These are phyloP conservation scores for Cokeromyces recurvatus DNA, from an alignment of 371 early-diverging fungal species.

Conservation along the genomic window DNA sequence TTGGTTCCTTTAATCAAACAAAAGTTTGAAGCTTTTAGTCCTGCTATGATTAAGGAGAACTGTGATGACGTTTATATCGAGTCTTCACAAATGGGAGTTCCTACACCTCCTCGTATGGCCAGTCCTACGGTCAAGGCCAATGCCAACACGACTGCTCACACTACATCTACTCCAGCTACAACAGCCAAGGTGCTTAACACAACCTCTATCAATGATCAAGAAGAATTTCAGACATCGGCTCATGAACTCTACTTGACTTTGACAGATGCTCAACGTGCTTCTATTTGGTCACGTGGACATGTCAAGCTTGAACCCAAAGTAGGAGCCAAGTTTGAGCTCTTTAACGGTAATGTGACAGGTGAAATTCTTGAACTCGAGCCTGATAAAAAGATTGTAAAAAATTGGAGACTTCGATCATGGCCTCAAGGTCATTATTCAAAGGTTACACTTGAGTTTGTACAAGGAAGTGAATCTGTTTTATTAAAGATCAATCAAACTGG, in stretches of 20 bases:
- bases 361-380: constrained; percentile 69
- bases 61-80: constrained; percentile 88
- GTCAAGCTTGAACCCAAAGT: constrained; percentile 50
- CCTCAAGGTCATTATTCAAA: constrained; percentile 82
- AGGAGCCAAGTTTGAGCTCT: constrained; percentile 68
- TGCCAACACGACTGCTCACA: constrained; percentile 12
- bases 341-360: constrained; percentile 88
- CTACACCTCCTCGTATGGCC: constrained; percentile 31
- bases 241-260: constrained; percentile 79
- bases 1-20: constrained; percentile 61
- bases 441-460: constrained; percentile 72
- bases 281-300: constrained; percentile 77
- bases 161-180: constrained; percentile 12
- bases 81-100: constrained; percentile 38
- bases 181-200: constrained; percentile 48
- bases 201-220: constrained; percentile 64
- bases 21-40: constrained; percentile 63
- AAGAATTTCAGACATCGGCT: constrained; percentile 88
- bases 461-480: constrained; percentile 62
- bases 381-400: constrained; percentile 76
- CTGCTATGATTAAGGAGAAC: constrained; percentile 77
- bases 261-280: constrained; percentile 68
- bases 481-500: constrained; percentile 79
- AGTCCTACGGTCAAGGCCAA: constrained; percentile 19
- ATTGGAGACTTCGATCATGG: constrained; percentile 86